Conservation (phyloP, 2,329 filamentous ascomycete species). For the Microsporum audouinii region DNA sequence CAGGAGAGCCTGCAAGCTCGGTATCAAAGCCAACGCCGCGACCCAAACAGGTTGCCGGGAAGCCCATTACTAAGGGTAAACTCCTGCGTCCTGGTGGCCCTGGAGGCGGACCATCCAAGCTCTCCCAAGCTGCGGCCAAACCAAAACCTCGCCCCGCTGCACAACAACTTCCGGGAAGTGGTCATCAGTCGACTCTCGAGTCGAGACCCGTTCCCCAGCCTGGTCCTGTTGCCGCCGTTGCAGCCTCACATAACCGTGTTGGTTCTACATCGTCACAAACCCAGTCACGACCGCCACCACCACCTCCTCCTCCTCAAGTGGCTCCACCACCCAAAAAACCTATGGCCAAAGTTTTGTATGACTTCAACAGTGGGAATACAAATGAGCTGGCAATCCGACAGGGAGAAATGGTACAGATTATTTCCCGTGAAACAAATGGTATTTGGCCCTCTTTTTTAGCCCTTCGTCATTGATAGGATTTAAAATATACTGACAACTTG, state of each 20-base stretch:
- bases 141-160: constrained; percentile 22
- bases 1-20: constrained; percentile 72
- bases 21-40: constrained; percentile 75
- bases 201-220: constrained; percentile 39
- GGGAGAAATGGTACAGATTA: constrained; percentile 73
- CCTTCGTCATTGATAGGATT: not conserved
- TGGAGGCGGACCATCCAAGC: constrained; percentile 63
- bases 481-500: constrained; percentile 17
- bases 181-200: constrained; percentile 26
- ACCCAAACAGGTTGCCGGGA: constrained; percentile 71
- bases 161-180: constrained; percentile 18
- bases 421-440: constrained; percentile 96
- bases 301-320: constrained; percentile 54
- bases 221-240: constrained; percentile 16
- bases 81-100: constrained; percentile 86
- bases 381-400: constrained; percentile 74
- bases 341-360: constrained; percentile 82
- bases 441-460: constrained; percentile 28
- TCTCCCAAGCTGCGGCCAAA: constrained; percentile 37
- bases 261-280: constrained; percentile 43
- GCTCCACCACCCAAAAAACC: constrained; percentile 54
- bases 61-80: constrained; percentile 87
- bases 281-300: constrained; percentile 55
- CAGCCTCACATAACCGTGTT: constrained; percentile 42
- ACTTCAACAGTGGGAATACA: constrained; percentile 71